Evolutionary conservation across 208 protist genomes (phyloP).

Genomic region (Trypanosoma rangeli): DNA sequence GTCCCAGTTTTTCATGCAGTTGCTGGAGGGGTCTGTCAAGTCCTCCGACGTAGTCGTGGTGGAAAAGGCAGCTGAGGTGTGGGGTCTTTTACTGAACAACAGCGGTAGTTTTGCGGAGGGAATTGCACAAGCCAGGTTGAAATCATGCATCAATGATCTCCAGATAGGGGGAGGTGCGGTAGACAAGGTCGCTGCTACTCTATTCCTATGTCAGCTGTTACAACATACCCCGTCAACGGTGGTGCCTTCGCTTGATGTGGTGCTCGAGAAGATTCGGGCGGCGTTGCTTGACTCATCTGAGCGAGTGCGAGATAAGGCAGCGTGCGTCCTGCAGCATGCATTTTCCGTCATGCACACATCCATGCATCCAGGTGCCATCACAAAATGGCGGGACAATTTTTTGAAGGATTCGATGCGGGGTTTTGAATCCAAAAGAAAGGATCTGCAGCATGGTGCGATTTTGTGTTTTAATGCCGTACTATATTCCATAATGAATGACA

Average conservation of each 20-base stretch:
- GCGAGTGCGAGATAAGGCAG: constrained; percentile 40
- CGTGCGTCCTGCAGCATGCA: constrained; percentile 52
- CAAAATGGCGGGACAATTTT: constrained; percentile 62
- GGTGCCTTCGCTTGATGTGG: constrained; percentile 44
- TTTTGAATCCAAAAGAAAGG: constrained; percentile 37
- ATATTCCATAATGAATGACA: constrained; percentile 40
- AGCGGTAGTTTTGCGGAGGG: constrained; percentile 72
- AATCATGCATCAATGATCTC: constrained; percentile 55
- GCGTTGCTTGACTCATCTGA: constrained; percentile 48
- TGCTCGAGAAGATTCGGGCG: constrained; percentile 62
- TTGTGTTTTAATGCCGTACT: constrained; percentile 75
- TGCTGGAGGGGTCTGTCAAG: constrained; percentile 61
- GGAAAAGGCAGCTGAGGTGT: constrained; percentile 66
- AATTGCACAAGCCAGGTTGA: constrained; percentile 66
- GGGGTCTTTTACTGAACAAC: constrained; percentile 75
- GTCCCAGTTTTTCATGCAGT: constrained; percentile 66
- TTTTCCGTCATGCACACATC: constrained; percentile 68
- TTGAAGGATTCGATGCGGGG: constrained; percentile 50
- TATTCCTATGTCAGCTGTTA: constrained; percentile 78
- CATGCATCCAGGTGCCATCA: constrained; percentile 44
- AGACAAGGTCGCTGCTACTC: constrained; percentile 56
- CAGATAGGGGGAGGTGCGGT: constrained; percentile 26
- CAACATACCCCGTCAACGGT: constrained; percentile 63
- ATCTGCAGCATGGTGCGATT: constrained; percentile 59
- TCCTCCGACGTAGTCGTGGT: constrained; percentile 41